A percentile compares a stretch with the other conserved stretches of the same genome.
These are phyloP conservation scores for Suhomyces coccinellae DNA, from an alignment of 1,139 yeast species.

Conservation along the genomic window DNA sequence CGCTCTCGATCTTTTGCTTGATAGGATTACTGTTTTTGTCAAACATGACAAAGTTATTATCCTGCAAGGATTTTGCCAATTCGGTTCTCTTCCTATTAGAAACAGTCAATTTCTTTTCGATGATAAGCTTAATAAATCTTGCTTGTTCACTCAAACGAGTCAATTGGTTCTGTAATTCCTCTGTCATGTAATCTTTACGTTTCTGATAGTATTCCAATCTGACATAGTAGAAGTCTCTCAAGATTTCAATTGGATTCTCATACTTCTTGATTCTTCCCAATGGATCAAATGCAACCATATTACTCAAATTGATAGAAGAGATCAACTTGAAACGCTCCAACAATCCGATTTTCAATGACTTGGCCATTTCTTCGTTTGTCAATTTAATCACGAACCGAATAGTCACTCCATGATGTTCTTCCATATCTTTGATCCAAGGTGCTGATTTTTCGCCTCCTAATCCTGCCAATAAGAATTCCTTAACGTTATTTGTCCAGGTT, in stretches of 20 bases:
- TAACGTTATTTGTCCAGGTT: slow-evolving; percentile 89
- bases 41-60: slow-evolving; percentile 72
- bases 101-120: slow-evolving; percentile 68
- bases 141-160: slow-evolving; percentile 82
- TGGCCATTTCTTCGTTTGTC: slow-evolving; percentile 78
- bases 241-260: slow-evolving; percentile 70
- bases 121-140: slow-evolving; percentile 85
- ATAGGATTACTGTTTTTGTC: slow-evolving; percentile 64
- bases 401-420: slow-evolving; percentile 86
- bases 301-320: slow-evolving; percentile 66
- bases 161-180: slow-evolving; percentile 69
- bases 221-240: slow-evolving; percentile 80
- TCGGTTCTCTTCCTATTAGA: slow-evolving; percentile 71
- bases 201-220: slow-evolving; percentile 88
- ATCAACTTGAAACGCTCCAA: slow-evolving; percentile 80
- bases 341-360: slow-evolving; percentile 70
- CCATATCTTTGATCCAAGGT: slow-evolving; percentile 93
- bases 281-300: slow-evolving; percentile 98
- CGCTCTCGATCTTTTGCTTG: slow-evolving; percentile 18
- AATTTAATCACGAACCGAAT: slow-evolving; percentile 78
- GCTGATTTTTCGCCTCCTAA: slow-evolving; percentile 70
- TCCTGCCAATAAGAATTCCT: slow-evolving; percentile 77
- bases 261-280: slow-evolving; percentile 85
- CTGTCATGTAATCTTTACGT: slow-evolving; percentile 79
- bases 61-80: slow-evolving; percentile 63